Conservation (phyloP, 1,284 basidiomycete species). For the Irpex lacteus region DNA sequence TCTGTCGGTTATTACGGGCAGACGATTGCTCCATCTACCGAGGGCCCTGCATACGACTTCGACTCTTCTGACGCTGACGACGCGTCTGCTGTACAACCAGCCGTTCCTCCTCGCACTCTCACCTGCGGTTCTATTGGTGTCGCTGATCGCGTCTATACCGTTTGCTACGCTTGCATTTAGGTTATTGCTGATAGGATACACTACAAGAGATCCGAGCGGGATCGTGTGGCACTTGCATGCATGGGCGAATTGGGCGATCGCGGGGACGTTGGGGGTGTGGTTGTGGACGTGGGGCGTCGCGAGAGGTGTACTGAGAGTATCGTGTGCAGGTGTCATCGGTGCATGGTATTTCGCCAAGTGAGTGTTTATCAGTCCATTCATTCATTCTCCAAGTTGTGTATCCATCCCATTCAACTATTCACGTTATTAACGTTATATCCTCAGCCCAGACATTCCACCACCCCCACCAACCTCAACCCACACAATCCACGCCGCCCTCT, state of each 20-base stretch:
- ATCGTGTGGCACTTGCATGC: constrained; percentile 73
- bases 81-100: constrained; percentile 73
- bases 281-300: constrained; percentile 91
- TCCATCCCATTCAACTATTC: too few relatives aligned
- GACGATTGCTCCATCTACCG: constrained; percentile 70
- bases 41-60: constrained; percentile 71
- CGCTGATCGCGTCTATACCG: constrained; percentile 76
- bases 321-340: constrained; percentile 81
- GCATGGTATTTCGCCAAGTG: constrained; percentile 91
- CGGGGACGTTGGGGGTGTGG: constrained; percentile 69
- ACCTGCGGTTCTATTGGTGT: constrained; percentile 71
- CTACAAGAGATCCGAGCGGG: constrained; percentile 29
- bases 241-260: constrained; percentile 85
- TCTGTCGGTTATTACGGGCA: constrained; percentile 68
- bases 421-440: neutral
- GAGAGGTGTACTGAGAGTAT: constrained; percentile 76
- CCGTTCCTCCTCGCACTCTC: constrained; percentile 82
- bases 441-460: constrained; percentile 46
- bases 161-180: constrained; percentile 85
- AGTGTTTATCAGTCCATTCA: constrained; percentile 23
- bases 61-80: constrained; percentile 78
- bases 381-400: neutral
- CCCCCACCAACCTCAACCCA: constrained; percentile 61
- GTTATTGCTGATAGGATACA: constrained; percentile 73
- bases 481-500: constrained; percentile 74